phyloP scores from a whole-genome alignment of 257 asterid species.

The Primulina huaijiensis region DNA sequence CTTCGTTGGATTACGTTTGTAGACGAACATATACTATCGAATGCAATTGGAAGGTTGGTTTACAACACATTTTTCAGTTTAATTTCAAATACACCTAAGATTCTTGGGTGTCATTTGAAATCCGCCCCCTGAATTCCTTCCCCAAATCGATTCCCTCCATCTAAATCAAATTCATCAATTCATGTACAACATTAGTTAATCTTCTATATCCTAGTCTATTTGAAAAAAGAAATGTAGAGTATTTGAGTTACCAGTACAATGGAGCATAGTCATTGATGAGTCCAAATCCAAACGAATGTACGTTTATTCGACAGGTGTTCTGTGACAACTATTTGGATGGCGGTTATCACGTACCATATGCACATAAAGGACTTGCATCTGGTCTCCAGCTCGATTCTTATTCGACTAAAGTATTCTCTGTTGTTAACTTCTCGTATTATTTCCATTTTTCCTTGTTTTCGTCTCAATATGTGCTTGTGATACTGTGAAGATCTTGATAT shows the following conservation, averaged over 20 bases:
- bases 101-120: no score
- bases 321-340: conserved; percentile 94
- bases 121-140: no score
- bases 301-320: conserved; percentile 59
- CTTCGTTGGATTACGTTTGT: conserved; percentile 57
- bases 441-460: not conserved
- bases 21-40: conserved; percentile 66
- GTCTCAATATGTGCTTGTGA: not conserved
- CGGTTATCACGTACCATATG: conserved; percentile 86
- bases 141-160: no score
- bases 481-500: not conserved
- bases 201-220: not conserved
- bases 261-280: not conserved
- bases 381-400: conserved; percentile 79
- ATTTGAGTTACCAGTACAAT: not conserved
- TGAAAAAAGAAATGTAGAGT: not conserved
- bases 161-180: no score
- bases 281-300: not conserved
- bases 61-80: conserved; percentile 15
- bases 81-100: no score
- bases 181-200: not conserved
- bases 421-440: not conserved
- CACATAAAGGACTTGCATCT: conserved; percentile 81
- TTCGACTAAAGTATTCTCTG: conserved; percentile 51
- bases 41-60: conserved; percentile 89